These are phyloP conservation scores for Coemansia nantahalensis DNA, from an alignment of 192 early-diverging fungal genomes.

Conservation along the genomic window DNA sequence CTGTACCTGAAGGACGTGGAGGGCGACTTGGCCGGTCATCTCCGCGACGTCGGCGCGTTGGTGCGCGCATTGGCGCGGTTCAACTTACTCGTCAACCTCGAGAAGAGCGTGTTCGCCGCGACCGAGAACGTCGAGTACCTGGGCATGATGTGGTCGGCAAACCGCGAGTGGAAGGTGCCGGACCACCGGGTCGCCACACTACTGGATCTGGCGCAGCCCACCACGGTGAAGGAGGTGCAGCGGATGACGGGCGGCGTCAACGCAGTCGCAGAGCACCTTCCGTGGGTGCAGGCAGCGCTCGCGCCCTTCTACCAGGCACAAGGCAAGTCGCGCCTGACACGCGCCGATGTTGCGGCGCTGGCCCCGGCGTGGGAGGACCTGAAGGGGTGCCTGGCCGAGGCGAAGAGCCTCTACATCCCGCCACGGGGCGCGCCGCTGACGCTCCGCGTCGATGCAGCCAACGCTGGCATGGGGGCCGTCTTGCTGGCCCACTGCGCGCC, in stretches of 20 bases:
- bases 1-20: slow-evolving; percentile 20
- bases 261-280: slow-evolving; percentile 10
- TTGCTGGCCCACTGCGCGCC: slow-evolving; percentile 11
- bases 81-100: slow-evolving; percentile 13
- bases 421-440: slow-evolving; percentile 14
- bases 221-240: neutral
- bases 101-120: slow-evolving; percentile 7
- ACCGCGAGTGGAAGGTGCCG: slow-evolving; percentile 4
- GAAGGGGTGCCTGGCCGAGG: slow-evolving; percentile 2
- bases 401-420: slow-evolving; percentile 11
- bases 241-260: slow-evolving; percentile 18
- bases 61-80: neutral
- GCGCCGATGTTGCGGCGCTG: neutral
- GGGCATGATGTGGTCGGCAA: neutral
- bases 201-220: slow-evolving; percentile 7
- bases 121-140: slow-evolving; percentile 2
- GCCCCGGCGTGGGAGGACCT: slow-evolving; percentile 5
- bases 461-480: slow-evolving; percentile 19
- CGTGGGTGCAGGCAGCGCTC: slow-evolving; percentile 11
- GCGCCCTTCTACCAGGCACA: slow-evolving; percentile 21
- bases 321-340: neutral
- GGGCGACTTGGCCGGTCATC: neutral
- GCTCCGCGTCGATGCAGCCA: slow-evolving; percentile 15
- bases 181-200: slow-evolving; percentile 16
- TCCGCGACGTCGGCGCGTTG: slow-evolving; percentile 7